Evolutionary conservation across 73 alveolate genomes (phyloP), one percentile per base, ranked within the genome.

Genomic region (Paramecium sonneborni): DNA sequence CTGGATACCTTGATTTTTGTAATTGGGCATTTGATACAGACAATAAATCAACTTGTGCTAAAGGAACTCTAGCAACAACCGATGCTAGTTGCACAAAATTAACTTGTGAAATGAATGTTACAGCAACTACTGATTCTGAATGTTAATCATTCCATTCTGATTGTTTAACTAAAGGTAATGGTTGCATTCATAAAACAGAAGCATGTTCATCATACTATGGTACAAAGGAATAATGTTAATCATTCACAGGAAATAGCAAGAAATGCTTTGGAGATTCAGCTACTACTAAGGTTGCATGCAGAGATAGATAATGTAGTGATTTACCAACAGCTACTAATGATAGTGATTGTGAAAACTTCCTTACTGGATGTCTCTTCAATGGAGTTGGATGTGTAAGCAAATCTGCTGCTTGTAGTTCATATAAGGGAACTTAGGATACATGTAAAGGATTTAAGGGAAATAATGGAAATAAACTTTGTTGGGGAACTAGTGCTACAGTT

Each of bases 331-430:
- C 90, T 24, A 79, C 69, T 0, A 20, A 34, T 43, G 52, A 79
- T 18, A 23, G 26, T 10, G 90, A 79, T 0, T 79, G 90, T 24
- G 74, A 79, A 20, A 20, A 57, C 5, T 79, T 39, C 48, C 23
- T 79, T 8, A 0, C 76, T 0, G 56, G 67, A n/a, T 74, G 87
- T 20, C 21, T 74, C 28, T 28, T 20, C n/a, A 74, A 28, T 6
- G 87, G 90, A n/a, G 69, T 35, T 20, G 90, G 90, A 24, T 79
- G 90, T 35, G 55, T 79, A 0, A 7, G 2, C 5, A 79, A 79
- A 23, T 12, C 76, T 39, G 90, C 24, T 43, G 37, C 90, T 39
- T 79, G 90, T 28, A 18, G 52, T 23, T 3, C 90, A 1, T 79
- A 79, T 46, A 79, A 41, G 30, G 90, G 90, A 43, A 79, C 76